A percentile compares a stretch with the other conserved stretches of the same genome.
Evolutionary conservation across 2,329 filamentous ascomycete genomes (phyloP).

Genomic region (Colletotrichum sp.): DNA sequence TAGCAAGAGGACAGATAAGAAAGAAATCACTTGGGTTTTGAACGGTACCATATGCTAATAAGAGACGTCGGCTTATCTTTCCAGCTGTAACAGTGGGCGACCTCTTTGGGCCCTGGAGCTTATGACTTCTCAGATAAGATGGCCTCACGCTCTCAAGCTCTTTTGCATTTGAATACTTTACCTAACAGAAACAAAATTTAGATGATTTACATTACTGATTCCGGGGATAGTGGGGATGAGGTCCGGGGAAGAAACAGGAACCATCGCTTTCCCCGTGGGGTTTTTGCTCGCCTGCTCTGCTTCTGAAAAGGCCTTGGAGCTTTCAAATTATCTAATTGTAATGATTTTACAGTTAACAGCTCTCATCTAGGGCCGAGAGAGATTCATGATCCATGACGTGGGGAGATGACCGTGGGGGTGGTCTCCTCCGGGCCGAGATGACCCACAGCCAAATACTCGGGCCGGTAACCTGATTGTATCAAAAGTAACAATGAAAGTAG

Average conservation of each 20-base stretch:
- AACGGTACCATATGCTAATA: neutral
- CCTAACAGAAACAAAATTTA: neutral
- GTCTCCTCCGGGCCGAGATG: neutral
- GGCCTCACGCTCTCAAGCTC: neutral
- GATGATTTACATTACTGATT: neutral
- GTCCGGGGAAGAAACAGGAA: neutral
- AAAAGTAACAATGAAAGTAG: neutral
- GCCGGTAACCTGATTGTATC: neutral
- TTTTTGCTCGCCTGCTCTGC: neutral
- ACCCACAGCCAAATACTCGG: neutral
- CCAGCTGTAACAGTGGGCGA: neutral
- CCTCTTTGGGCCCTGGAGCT: neutral
- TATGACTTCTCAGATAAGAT: neutral
- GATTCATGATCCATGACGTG: neutral
- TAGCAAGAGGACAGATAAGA: neutral
- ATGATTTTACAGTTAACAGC: neutral
- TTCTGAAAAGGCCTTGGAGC: neutral
- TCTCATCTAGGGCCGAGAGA: neutral
- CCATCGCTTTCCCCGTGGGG: neutral
- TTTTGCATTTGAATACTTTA: fast-evolving
- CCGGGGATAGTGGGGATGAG: neutral
- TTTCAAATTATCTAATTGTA: neutral
- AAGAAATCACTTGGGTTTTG: neutral
- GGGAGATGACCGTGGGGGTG: neutral
- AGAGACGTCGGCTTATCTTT: neutral